Evolutionary conservation across 345 rosid genomes (phyloP).

Genomic region (Pugionium cornutum): DNA sequence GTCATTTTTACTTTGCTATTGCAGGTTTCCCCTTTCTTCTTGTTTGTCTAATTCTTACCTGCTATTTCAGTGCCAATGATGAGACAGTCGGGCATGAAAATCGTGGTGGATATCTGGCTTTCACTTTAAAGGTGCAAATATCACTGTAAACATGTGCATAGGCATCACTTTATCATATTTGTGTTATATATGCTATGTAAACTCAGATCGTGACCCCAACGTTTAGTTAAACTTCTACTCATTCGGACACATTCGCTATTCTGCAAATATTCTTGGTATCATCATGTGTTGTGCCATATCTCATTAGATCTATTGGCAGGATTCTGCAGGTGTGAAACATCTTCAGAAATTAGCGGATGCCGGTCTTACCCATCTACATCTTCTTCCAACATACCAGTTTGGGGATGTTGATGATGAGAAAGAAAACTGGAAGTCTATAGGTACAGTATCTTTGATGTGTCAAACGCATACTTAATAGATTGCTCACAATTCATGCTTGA

Average conservation of each 20-base stretch:
- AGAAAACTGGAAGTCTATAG: constrained; percentile 79
- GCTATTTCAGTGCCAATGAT: constrained; percentile 63
- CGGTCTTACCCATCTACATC: constrained; percentile 87
- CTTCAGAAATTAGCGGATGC: constrained; percentile 77
- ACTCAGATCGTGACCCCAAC: constrained; percentile 9
- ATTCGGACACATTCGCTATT: background rate
- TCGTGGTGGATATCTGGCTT: constrained; percentile 85
- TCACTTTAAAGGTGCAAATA: constrained; percentile 66
- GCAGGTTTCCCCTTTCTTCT: constrained; percentile 25
- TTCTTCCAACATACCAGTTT: constrained; percentile 87
- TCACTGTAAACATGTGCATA: constrained; percentile 17
- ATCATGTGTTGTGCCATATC: constrained; percentile 16
- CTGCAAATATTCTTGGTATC: background rate
- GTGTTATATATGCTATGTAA: background rate
- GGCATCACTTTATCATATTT: constrained; percentile 15
- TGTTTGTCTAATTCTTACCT: constrained; percentile 29
- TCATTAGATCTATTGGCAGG: constrained; percentile 48
- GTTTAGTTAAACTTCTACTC: background rate
- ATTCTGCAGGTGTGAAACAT: constrained; percentile 78
- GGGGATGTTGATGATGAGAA: constrained; percentile 82
- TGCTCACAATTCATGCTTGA: background rate
- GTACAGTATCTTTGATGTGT: constrained; percentile 47
- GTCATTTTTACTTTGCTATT: constrained; percentile 8
- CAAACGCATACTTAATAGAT: constrained; percentile 10
- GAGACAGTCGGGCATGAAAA: constrained; percentile 55